Evolutionary conservation across 768 basidiomycete species (phyloP), one percentile per base, ranked within the genome.

Genomic region (Tephrocybe sp.): DNA sequence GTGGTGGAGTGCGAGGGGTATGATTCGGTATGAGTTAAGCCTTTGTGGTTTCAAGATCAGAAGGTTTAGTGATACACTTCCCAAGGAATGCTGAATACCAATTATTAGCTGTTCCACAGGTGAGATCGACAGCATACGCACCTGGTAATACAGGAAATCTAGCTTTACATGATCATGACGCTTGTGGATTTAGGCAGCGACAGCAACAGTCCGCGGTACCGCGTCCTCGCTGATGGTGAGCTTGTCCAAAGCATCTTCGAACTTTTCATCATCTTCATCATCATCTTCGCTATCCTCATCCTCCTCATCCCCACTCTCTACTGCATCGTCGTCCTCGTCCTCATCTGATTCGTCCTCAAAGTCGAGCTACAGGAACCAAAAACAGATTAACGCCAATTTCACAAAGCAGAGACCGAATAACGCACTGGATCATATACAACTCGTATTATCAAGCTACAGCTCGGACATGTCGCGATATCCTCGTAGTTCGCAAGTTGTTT

Each of bases 381-480:
- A 54, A 54, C 49, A 4, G 39, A 56, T 50, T 12, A 40, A 44
- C 5, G 19, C 33, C 54, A 48, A 22, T 56, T 32, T 6, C 34
- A 35, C 40, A 54, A 48, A 39, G 32, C n/a, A n/a, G n/a, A n/a
- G 49, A 55, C 39, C 39, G 17, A 4, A 32, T 17, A 32, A 80
- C 90, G 63, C 63, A 98, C 96, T 42, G 93, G 95, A 67, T 99
- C 96, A 67, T 86, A 98, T 39, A 98, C 80, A 38, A 98, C 89
- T 49, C 96, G 75, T 44, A 98, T 92, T 30, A 98, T 79, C 19
- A 98, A 75, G 57, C 92, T 95, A 61, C 97, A 99, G 66, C 92
- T 95, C 0, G 97, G 97, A 73, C 97, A 98, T 45, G 82, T 94
- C 19, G 95, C 96, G 40, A 95, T 83, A 65, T 98, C 97, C 61